These are phyloP conservation scores for Psilocybe subaeruginosa DNA, from an alignment of 768 basidiomycete genomes.

Conservation along the genomic window DNA sequence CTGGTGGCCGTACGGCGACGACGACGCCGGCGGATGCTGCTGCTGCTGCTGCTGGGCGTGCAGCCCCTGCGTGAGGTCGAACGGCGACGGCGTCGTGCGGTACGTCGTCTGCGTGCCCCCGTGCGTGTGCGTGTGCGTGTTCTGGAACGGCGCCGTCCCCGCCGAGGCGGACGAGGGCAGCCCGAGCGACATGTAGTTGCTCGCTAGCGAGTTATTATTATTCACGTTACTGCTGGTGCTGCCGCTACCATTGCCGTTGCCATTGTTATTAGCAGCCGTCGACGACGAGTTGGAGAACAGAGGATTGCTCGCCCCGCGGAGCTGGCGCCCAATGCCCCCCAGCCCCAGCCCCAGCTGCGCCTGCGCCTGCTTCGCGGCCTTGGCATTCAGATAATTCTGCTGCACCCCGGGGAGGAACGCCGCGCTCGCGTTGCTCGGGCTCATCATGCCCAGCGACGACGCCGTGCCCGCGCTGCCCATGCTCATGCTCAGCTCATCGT, in stretches of 20 bases:
- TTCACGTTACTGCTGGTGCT: neutral
- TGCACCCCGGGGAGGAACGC: conserved; percentile 80
- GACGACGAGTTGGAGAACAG: conserved; percentile 17
- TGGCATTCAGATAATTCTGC: conserved; percentile 61
- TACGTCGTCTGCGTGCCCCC: conserved; percentile 41
- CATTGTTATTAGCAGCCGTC: too few relatives aligned
- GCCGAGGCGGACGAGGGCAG: conserved; percentile 36
- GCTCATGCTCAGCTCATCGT: conserved; percentile 33
- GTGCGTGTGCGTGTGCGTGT: conserved; percentile 43
- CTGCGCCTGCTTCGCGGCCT: conserved; percentile 33
- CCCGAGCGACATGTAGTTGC: conserved; percentile 32
- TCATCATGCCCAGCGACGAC: conserved; percentile 41
- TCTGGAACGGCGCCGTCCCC: conserved; percentile 31
- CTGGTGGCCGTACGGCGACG: neutral
- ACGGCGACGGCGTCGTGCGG: conserved; percentile 44
- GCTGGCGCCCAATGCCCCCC: conserved; percentile 32
- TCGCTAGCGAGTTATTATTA: conserved; percentile 24
- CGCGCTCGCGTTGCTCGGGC: conserved; percentile 79
- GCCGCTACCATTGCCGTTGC: neutral
- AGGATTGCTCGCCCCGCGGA: conserved; percentile 35
- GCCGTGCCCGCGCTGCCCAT: conserved; percentile 31
- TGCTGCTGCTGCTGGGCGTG: conserved; percentile 10
- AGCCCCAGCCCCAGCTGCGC: conserved; percentile 29
- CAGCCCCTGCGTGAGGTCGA: conserved; percentile 46
- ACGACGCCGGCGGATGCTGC: neutral